Percentiles rank a stretch among this genome's conserved stretches.
These are phyloP conservation scores for Abrus precatorius DNA, from an alignment of 306 rosid genomes.

Conservation along the genomic window DNA sequence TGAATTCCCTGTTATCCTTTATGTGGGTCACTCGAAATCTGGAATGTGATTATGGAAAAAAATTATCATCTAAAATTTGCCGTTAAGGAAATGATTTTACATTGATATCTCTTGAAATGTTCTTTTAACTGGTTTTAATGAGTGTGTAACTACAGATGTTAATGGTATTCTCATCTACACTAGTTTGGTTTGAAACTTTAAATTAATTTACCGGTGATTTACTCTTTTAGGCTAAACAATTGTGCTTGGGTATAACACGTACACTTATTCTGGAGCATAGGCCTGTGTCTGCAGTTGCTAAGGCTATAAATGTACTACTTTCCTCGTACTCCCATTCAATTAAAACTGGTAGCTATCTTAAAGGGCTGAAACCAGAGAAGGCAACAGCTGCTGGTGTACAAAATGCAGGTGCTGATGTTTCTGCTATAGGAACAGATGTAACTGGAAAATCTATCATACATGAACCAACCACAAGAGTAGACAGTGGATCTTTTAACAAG, in stretches of 20 bases:
- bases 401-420: conserved; percentile 58
- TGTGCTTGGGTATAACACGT: conserved; percentile 77
- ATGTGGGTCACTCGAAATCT: neutral
- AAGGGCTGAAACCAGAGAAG: conserved; percentile 73
- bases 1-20: conserved; percentile 27
- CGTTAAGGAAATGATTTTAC: conserved; percentile 35
- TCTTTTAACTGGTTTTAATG: conserved; percentile 29
- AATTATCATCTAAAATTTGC: conserved; percentile 23
- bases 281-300: conserved; percentile 79
- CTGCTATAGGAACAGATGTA: conserved; percentile 58
- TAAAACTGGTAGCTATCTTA: conserved; percentile 66
- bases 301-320: conserved; percentile 83
- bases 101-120: conserved; percentile 24
- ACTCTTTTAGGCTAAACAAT: conserved; percentile 84
- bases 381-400: conserved; percentile 61
- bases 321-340: conserved; percentile 74
- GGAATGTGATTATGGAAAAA: conserved; percentile 35
- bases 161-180: conserved; percentile 13
- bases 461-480: conserved; percentile 63
- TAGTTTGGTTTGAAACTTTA: conserved; percentile 39
- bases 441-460: conserved; percentile 60
- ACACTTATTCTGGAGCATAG: conserved; percentile 86
- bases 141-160: neutral
- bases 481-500: conserved; percentile 52
- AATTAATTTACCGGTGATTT: neutral